Base-by-base conservation (phyloP, 1,284 basidiomycete species). In the Pholiota adiposa region DNA sequence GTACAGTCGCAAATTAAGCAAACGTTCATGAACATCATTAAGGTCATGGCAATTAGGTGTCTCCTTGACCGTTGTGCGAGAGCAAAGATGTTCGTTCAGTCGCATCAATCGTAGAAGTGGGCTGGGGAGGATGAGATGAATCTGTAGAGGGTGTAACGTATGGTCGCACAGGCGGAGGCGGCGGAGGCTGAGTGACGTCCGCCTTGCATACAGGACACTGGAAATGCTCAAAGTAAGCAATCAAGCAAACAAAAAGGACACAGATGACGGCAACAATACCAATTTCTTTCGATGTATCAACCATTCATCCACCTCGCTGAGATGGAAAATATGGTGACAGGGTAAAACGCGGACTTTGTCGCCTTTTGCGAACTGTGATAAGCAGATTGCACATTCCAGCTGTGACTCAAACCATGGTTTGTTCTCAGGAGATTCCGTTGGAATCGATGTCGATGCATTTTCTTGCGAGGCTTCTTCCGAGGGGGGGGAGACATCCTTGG, bases 141-240 rank as follows among this genome's bases (percentile, higher is more conserved):
- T 62, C 59, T 21, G 41, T 48, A 53, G 61, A 53, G 56, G 56
- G 57, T 50, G 36, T 58, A 31, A 38, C 51, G 23, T 65, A 50
- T 29, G 58, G 46, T 19, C 46, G 50, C 23, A 36, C 51, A 59
- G 67, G 43, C 29, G 64, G 44, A 7, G 58, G 52, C 38, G 62
- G 67, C 33, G 65, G 65, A 9, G 90, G 87, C 57, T 87, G 82
- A 2, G 93, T 94, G 38, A 95, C 93, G 69, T 95, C 93, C 44
- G 91, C 88, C 72, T 94, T 92, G 78, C 93, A 95, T 0, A 94
- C 83, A 14, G 93, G 93, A 67, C 93, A 96, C 93, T 96, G 66
- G 7, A 62, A 51, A 50, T 18, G 38, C 54, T 55, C 50, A 51
- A 44, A 34, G 18, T 52, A 50, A 60, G 48, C 57, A 44, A 49